Base-by-base conservation (phyloP, 1,139 yeast species). In the Taphrina flavorubra region DNA sequence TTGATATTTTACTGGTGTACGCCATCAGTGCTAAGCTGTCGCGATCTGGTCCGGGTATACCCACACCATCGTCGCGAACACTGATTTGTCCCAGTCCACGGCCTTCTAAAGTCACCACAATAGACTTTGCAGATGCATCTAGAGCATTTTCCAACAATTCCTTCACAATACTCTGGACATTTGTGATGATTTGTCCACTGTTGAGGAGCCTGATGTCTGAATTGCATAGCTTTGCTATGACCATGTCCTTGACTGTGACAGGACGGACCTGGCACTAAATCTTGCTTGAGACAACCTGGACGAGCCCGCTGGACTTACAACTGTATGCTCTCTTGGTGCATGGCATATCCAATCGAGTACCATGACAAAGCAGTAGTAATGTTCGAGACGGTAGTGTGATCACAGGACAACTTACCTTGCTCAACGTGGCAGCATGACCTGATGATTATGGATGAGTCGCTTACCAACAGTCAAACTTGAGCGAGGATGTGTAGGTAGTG, bases 131-230 rank as follows among this genome's bases (percentile, higher is more conserved):
- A 0, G 81, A 79, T 0, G 92, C 88, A 76, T 89, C 94, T 1
- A 88, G 77, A 11, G 88, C 79, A 76, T 88, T 88, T 73, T 87
- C 89, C 62, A 89, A 73, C 72, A 89, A 78, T 73, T 87, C 92
- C 70, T 84, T 82, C 14, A 87, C 76, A 0, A 86, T 89, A 55
- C 81, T 75, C 0, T 71, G 71, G 0, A 83, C 81, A 0, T 81
- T 62, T 11, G 69, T 67, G n/a, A 74, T 60, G 47, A 70, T 72
- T 49, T 72, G 74, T 6, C 72, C 61, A 1, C 74, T 69, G 7
- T 58, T 58, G 25, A 72, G 68, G 20, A 65, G 65, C 20, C 72
- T 71, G 36, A 63, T 37, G 18, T 60, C 65, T 18, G 36, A 7
- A 25, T 14, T 34, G 14, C 37, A 25, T 16, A 72, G 51, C 51